Evolutionary conservation across 1,284 basidiomycete genomes (phyloP), one percentile per base, ranked within the genome.

Genomic region (Cryptococcus maquisensis): DNA sequence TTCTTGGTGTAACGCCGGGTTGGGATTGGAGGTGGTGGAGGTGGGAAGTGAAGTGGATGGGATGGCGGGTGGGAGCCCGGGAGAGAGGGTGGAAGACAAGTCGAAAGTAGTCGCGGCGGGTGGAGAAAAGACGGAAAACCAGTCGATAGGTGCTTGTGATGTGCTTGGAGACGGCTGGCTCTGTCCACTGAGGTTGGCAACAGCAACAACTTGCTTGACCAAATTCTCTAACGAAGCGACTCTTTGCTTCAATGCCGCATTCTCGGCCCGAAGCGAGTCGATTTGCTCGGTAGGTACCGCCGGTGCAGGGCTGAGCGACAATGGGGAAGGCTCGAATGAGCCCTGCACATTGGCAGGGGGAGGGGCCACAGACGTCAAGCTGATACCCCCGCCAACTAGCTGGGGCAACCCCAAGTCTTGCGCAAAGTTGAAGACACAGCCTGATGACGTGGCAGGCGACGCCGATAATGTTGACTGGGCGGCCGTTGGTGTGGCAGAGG

Each of bases 161-260:
- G 28, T 9, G 23, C 12, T 5, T 23, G 16, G 13, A 13, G 41
- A 15, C 21, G 46, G 44, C 50, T 35, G 20, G 49, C 48, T 18
- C 38, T 24, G 28, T 32, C 51, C 50, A 38, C 56, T 57, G 13
- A 64, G 51, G 37, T 60, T 61, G 28, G 69, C 68, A 36, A 66
- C 55, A 18, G 67, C 64, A 20, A 66, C 63, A 21, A 67, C 65
- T 52, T 71, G 67, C 60, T 71, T 68, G 52, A 71, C 67, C 36
- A 73, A 64, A 55, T 62, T 62, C 57, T 71, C 69, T 20, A 73
- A 61, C 39, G 65, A 54, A 21, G 43, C 35, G 10, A 71, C 60
- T 41, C 69, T 65, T 57, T 68, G 61, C 40, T 64, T 59, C 46
- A 71, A 56, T 10, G 57, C 55, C 6, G 61, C 62, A 56, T 71